phyloP scores from a whole-genome alignment of 1,284 basidiomycete genomes.

The Papiliotrema nemorosa region DNA sequence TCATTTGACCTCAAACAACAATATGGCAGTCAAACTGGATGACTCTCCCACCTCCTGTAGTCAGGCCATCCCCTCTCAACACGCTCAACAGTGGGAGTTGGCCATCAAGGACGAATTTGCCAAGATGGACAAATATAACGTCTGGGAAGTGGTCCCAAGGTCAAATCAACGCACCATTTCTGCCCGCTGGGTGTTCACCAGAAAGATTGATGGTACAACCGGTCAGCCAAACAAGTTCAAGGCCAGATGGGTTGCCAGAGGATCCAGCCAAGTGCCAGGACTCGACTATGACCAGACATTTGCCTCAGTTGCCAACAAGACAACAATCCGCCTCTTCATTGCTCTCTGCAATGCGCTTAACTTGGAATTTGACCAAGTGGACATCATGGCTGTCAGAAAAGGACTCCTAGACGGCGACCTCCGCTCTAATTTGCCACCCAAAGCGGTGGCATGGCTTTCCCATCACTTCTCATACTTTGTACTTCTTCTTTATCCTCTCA shows the following conservation, averaged over 20 bases:
- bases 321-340: conserved; percentile 21
- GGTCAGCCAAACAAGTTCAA: conserved; percentile 11
- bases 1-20: too few species aligned
- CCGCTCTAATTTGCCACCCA: too few species aligned
- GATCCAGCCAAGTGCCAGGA: conserved; percentile 13
- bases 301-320: conserved; percentile 23
- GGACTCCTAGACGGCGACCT: too few species aligned
- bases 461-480: too few species aligned
- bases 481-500: too few species aligned
- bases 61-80: conserved; percentile 4
- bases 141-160: conserved; percentile 9
- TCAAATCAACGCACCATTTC: background rate
- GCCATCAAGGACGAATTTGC: conserved; percentile 17
- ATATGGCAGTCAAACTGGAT: background rate
- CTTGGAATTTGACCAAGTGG: conserved; percentile 27
- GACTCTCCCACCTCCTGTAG: background rate
- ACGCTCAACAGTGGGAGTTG: conserved; percentile 12
- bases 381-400: conserved; percentile 27
- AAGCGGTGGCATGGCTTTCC: too few species aligned
- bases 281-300: conserved; percentile 21
- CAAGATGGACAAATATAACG: conserved; percentile 21
- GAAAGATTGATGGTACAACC: conserved; percentile 16
- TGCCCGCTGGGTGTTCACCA: conserved; percentile 12
- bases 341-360: conserved; percentile 20
- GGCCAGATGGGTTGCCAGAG: conserved; percentile 15